Base-by-base conservation (phyloP, 768 basidiomycete species). In the Cystofilobasidium bisporidii region DNA sequence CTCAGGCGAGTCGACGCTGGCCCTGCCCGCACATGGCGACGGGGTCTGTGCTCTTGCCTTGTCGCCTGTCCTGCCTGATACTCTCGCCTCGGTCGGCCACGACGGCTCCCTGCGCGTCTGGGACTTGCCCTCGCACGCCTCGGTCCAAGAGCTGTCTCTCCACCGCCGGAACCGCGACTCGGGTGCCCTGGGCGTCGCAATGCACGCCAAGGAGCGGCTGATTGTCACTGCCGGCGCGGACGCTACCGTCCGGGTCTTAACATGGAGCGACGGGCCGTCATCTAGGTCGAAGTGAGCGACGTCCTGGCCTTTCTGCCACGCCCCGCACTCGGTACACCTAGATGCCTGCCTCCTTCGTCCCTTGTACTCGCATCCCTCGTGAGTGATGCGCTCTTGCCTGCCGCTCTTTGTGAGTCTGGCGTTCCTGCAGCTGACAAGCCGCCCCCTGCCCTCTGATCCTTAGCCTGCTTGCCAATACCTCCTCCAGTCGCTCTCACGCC, bases 161-260 rank as follows among this genome's bases (percentile, higher is more conserved):
- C 96, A 98, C 79, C 84, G 94, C 57, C 84, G 87, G 79, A 94
- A 93, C 78, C 87, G 85, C 48, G 83, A 85, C 62, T 92, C 97
- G 76, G 96, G 96, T 47, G 90, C 94, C 26, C 80, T 96, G 70
- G 89, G 86, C 72, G 86, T 94, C 17, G 86, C 87, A 71, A 88
- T 88, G 78, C 88, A 91, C 75, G 85, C 87, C 17, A 83, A 86
- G 69, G 77, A 92, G 65, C 87, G 88, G 33, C 85, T 92, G 74
- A 85, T 96, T 82, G 90, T 87, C 20, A 94, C 89, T 76, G 89
- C 89, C 24, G 94, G 94, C n/a, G 90, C 91, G 17, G 94, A 97
- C 40, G 60, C 47, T 4, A 33, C 60, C 33, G 33, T 68, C 32
- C 61, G 60, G 22, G 38, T 68, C 26, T 30, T 68, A 47, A 57